Evolutionary conservation across 495 filamentous ascomycete genomes (phyloP), one percentile per base, ranked within the genome.

Genomic region (Aspergillus cristatus): DNA sequence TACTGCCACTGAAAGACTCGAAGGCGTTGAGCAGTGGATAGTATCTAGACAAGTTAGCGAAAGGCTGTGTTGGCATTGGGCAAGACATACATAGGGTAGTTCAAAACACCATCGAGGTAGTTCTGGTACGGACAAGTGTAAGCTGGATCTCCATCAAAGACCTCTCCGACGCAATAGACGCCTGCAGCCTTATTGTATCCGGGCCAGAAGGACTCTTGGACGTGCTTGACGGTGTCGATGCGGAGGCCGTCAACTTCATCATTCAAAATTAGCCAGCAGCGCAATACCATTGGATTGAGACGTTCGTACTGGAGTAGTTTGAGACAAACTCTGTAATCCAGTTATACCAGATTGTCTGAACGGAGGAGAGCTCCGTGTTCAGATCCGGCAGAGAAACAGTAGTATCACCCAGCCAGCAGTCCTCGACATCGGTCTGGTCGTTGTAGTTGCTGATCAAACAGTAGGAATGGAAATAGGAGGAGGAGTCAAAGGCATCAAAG

Each of bases 161-260:
- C 76, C 48, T 89, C 85, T 0, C 84, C 82, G 3, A 81, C 59
- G 17, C 74, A 66, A 60, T 82, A 86, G 6, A 89, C 78, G 12
- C 79, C 82, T 1, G 82, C 78, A 24, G 81, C 78, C 12, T 56
- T 42, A 16, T 67, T 65, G 54, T 83, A 89, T 8, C 53, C 68
- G 0, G 75, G 51, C 71, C 75, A 90, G 62, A 88, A 90, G 26
- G 67, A 67, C 33, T 75, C 74, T 47, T 81, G 71, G 32, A 86
- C 79, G 43, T 93, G 75, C 46, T 77, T 79, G 14, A 75, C 80
- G 3, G 79, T 84, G 51, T 91, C 86, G 18, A 91, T 62, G 14
- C 86, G 78, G 25, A 93, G 70, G 3, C 82, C 86, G 45, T 93
- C 86, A 42, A 93, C 63, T 68, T n/a, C n/a, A n/a, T n/a, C n/a